Percentiles rank a stretch among this genome's conserved stretches.
Evolutionary conservation across 768 basidiomycete species (phyloP).

Genomic region (Hygrocybe coccinea): DNA sequence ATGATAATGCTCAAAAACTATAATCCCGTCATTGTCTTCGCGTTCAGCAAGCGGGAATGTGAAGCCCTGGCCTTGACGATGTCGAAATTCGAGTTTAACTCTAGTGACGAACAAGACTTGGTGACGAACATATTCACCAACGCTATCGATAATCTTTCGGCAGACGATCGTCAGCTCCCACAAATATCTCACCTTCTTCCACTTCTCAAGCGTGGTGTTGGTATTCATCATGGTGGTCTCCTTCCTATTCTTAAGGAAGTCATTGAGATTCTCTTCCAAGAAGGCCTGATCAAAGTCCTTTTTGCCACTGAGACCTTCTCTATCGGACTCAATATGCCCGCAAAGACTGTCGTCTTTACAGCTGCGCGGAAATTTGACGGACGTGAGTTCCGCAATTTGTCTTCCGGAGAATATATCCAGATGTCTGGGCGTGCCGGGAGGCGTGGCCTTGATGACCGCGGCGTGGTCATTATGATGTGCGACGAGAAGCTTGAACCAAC

Average conservation of each 20-base stretch:
- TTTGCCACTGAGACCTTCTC: conserved; percentile 99
- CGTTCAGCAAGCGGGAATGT: conserved; percentile 97
- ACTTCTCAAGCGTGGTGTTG: conserved; percentile 89
- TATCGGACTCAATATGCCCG: conserved; percentile 98
- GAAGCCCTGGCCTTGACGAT: conserved; percentile 86
- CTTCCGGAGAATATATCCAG: conserved; percentile 96
- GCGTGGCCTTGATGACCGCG: conserved; percentile 95
- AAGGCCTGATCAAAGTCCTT: conserved; percentile 94
- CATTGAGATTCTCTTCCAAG: conserved; percentile 98
- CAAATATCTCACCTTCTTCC: conserved; percentile 93
- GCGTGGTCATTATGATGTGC: conserved; percentile 99
- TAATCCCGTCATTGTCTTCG: conserved; percentile 97
- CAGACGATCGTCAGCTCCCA: conserved; percentile 83
- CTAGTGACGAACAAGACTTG: conserved; percentile 84
- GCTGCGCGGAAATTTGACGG: conserved; percentile 95
- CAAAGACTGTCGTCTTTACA: conserved; percentile 98
- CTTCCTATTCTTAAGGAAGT: conserved; percentile 97
- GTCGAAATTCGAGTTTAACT: conserved; percentile 95
- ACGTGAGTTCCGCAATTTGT: conserved; percentile 86
- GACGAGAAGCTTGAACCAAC: conserved; percentile 95
- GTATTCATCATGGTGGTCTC: conserved; percentile 97
- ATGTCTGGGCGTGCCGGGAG: conserved; percentile 99
- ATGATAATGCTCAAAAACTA: conserved; percentile 98
- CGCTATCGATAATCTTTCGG: conserved; percentile 83
- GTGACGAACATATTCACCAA: conserved; percentile 89